A percentile compares a stretch with the other conserved stretches of the same genome.
Conservation (phyloP, 768 basidiomycete species). For the Mycena albidolilacea region DNA sequence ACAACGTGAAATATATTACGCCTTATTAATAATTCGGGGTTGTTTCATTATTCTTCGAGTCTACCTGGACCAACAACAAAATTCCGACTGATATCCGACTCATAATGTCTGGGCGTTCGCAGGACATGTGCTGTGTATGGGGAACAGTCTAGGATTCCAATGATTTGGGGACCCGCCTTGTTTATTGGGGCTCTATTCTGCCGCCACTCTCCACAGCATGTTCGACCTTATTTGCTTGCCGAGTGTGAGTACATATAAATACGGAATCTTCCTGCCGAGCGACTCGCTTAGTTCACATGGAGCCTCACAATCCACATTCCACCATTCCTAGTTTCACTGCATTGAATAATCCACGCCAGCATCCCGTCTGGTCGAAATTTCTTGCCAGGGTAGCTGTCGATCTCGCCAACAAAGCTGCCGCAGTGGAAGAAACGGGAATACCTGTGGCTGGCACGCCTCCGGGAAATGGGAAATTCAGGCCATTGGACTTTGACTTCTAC, state of each 20-base stretch:
- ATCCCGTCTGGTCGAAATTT: background rate
- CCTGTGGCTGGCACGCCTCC: too few relatives aligned
- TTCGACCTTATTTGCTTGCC: background rate
- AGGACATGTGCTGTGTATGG: background rate
- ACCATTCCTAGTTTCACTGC: background rate
- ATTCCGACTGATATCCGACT: slow-evolving; percentile 3
- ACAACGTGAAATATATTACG: background rate
- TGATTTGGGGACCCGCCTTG: background rate
- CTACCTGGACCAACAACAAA: background rate
- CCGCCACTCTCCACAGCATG: background rate
- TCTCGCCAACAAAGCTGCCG: background rate
- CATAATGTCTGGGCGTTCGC: background rate
- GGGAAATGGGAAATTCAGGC: too few relatives aligned
- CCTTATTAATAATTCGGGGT: background rate
- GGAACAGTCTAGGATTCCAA: background rate
- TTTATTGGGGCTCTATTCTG: background rate
- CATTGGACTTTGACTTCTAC: background rate
- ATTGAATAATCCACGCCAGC: background rate
- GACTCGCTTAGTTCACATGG: too few relatives aligned
- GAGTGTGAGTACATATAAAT: background rate
- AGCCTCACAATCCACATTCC: too few relatives aligned
- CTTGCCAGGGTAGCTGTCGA: background rate
- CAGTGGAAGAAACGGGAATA: background rate
- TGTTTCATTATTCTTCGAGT: background rate
- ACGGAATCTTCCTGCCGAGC: too few relatives aligned